Evolutionary conservation across 2,329 filamentous ascomycete genomes (phyloP), one percentile per base, ranked within the genome.

Genomic region (Cladosporium sp.): DNA sequence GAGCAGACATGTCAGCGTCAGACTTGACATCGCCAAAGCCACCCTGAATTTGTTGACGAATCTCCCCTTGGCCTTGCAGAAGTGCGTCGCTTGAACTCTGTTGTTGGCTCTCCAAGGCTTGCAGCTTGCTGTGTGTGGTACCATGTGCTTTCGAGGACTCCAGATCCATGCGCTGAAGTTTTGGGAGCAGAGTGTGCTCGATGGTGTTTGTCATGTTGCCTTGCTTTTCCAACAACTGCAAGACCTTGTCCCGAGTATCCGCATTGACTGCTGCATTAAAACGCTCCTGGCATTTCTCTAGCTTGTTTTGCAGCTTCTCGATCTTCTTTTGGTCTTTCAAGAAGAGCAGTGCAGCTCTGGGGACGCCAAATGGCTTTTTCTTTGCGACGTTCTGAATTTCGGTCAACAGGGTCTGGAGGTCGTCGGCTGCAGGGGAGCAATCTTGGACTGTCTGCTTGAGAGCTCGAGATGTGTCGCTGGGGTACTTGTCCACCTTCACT

Each of bases 271-370:
- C 20, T 13, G 43, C 9, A n/a, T 38, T 7, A 4, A 46, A 46
- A 3, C 22, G 7, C 2, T 9, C n/a, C 25, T 47, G 43, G 11
- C 20, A 29, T 30, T 30, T 12, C 15, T 18, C 35, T 5, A 47
- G 43, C 35, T 22, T 47, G 33, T 30, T 20, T 16, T 47, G 33
- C 3, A 47, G 25, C 22, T 38, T 29, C 35, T 39, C 35, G 15
- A 47, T 47, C 15, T 30, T 32, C 35, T 29, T 39, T 20, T 39
- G n/a, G 43, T 39, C 35, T 20, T 16, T 47, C 33, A 47, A 2
- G 0, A 22, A 22, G 11, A 33, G 43, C 2, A 38, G n/a, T 2
- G 43, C 35, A n/a, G 43, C 35, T 30, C 18, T 40, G 2, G 12
- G 18, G 8, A 20, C 22, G 4, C 20, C 43, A 30, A 46, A 29